Evolutionary conservation across 2,329 filamentous ascomycete genomes (phyloP), one percentile per base, ranked within the genome.

Genomic region (Exophiala phaeomuriformis): DNA sequence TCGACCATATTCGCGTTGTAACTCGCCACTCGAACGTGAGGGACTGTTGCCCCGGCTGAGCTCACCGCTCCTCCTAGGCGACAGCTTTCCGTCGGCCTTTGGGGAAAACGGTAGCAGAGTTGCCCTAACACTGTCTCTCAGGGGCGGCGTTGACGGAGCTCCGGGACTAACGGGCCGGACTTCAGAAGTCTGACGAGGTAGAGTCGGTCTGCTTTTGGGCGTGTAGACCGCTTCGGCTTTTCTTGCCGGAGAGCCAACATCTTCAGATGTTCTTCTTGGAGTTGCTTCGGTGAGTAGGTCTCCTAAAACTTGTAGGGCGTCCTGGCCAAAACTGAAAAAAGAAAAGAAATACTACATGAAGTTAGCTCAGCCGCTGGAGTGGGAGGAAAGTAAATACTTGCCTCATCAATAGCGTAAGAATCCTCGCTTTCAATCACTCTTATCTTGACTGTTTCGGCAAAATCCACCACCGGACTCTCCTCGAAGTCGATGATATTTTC

Each of bases 351-450:
- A 96, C 83, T 90, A 55, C 7, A 42, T 2, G 12, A 12, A 10
- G 28, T 57, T 49, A 57, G 55, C 10, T 31, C 36, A 10, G 42
- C 51, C 36, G 29, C 54, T 19, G 47, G 2, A 31, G 39, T n/a
- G 8, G 29, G 35, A 10, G 30, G 54, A 29, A 42, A 27, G 28
- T 28, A 32, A n/a, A 2, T n/a, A 66, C 72, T 59, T 73, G 88
- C 87, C 77, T 98, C 93, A 64, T 98, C 93, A 59, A 97, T 88
- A 2, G 90, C 90, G 70, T 87, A 97, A 0, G 89, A 94, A 69
- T 96, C 91, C 60, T 93, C 88, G 60, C 90, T 94, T 65, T 96
- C 90, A 52, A 97, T 84, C 41, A 96, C 89, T 36, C 89, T 82
- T 57, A 98, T 84, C 70, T 95, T 96, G 73, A 94, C 86, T 0